Percentiles rank a stretch among this genome's conserved stretches.
phyloP scores from a whole-genome alignment of 352 stramenopile species.

The Globisporangium spinosum region DNA sequence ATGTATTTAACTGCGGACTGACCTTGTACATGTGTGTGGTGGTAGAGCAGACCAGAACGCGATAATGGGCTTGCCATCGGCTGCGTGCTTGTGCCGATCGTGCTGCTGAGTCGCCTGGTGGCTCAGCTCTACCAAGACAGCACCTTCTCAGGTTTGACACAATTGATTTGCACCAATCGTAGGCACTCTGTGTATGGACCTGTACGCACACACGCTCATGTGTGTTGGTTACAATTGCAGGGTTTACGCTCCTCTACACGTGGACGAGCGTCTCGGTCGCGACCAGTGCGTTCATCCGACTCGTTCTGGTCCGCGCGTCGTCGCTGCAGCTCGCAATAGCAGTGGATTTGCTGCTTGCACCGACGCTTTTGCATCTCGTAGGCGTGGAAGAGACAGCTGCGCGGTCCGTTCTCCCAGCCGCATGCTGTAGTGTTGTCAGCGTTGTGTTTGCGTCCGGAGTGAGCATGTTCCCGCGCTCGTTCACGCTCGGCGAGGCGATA shows the following conservation, averaged over 20 bases:
- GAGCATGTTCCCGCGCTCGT: conserved; percentile 47
- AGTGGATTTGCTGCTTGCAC: conserved; percentile 40
- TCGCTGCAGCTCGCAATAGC: conserved; percentile 32
- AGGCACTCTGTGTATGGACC: neutral
- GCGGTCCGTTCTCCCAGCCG: conserved; percentile 31
- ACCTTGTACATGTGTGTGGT: neutral
- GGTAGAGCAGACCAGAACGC: conserved; percentile 38
- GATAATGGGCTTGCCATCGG: conserved; percentile 57
- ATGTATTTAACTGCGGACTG: neutral
- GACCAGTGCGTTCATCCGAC: conserved; percentile 42
- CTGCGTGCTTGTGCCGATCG: conserved; percentile 51
- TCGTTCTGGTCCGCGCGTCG: conserved; percentile 33
- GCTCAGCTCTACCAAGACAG: conserved; percentile 25
- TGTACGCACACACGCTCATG: neutral
- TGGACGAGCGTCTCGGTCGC: conserved; percentile 53
- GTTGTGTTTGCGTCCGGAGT: conserved; percentile 40
- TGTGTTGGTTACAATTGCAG: conserved; percentile 14
- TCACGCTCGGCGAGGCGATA: conserved; percentile 70
- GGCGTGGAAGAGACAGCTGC: conserved; percentile 28
- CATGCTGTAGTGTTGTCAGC: conserved; percentile 31
- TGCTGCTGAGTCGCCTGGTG: conserved; percentile 55
- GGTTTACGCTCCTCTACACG: conserved; percentile 47
- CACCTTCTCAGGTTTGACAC: conserved; percentile 23
- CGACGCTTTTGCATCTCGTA: conserved; percentile 12
- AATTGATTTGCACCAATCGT: neutral